Percentiles rank a stretch among this genome's conserved stretches.
Evolutionary conservation across 352 stramenopile species (phyloP).

Genomic region (Globisporangium megalacanthum): DNA sequence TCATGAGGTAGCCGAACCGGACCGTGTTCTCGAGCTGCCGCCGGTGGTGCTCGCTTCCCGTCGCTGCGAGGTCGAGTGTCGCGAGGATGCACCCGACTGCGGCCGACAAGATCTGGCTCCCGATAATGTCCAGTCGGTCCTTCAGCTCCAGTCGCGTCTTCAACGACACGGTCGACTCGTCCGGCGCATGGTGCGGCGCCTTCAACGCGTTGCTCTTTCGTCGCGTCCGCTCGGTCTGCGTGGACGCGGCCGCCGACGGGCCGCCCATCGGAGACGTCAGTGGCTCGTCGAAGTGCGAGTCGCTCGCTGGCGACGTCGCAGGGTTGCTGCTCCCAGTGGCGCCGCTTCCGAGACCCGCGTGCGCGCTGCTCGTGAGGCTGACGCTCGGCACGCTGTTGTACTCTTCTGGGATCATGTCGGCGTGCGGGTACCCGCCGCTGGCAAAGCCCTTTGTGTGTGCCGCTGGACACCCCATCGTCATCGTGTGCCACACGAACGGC

Average conservation of each 20-base stretch:
- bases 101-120: slow-evolving; percentile 70
- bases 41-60: slow-evolving; percentile 51
- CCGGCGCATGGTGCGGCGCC: slow-evolving; percentile 6
- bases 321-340: slow-evolving; percentile 10
- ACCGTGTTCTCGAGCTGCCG: slow-evolving; percentile 50
- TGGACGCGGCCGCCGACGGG: slow-evolving; percentile 16
- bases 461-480: slow-evolving; percentile 81
- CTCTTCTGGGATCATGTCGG: slow-evolving; percentile 1
- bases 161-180: slow-evolving; percentile 47
- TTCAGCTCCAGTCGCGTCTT: slow-evolving; percentile 66
- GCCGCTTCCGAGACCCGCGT: neutral
- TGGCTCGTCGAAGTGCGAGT: slow-evolving; percentile 22
- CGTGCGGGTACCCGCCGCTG: slow-evolving; percentile 49
- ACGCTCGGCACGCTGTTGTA: slow-evolving; percentile 6
- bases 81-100: slow-evolving; percentile 59
- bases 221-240: slow-evolving; percentile 18
- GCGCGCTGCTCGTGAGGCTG: neutral
- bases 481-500: slow-evolving; percentile 75
- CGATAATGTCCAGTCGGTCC: slow-evolving; percentile 65
- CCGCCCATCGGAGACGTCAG: slow-evolving; percentile 23
- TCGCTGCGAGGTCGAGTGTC: slow-evolving; percentile 55
- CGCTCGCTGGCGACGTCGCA: slow-evolving; percentile 24
- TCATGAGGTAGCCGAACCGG: slow-evolving; percentile 61
- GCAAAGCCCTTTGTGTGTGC: slow-evolving; percentile 80
- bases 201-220: slow-evolving; percentile 15